Base-by-base conservation (phyloP, 1,284 basidiomycete species). In the Marasmius sp. region DNA sequence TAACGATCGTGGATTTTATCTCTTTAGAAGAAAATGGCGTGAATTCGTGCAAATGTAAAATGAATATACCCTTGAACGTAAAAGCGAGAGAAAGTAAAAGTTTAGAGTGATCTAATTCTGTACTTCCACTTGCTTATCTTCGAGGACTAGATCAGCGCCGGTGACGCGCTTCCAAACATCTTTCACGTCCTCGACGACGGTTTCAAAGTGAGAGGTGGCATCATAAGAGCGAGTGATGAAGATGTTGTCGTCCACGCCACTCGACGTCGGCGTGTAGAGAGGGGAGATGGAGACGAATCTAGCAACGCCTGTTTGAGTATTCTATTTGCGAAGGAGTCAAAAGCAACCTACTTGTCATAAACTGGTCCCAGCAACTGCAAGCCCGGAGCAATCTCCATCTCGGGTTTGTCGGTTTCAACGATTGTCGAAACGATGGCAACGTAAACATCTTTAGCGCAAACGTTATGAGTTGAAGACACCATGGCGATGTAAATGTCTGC, bases 131-230 rank as follows among this genome's bases (percentile, higher is more conserved):
- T 94, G 92, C 55, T 91, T 84, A 79, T 94, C 93, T 87, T 93
- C 93, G 66, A 95, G 83, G 60, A 88, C 89, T 58, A 95, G 82
- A 56, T 90, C 86, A 58, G 79, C 80, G 52, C 92, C 93, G 7
- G 84, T 82, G 64, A 96, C 87, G 62, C 94, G 84, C 79, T 91
- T 88, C 93, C 94, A 98, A 39, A 97, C 93, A 75, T 97, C 91
- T 66, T 91, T 88, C 48, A 98, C 96, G 66, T 97, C 95, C 61
- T 97, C 94, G 47, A 95, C 93, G 59, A 96, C 95, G 45, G 96
- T 98, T 84, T 99, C 97, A 73, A 99, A 99, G 81, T 99, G 97
- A 55, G 94, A 96, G 9, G 97, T 98, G 11, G 97, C 95, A 75
- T 99, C 97, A 78, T 98, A 98, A 7, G 95, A 98, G 62, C 92